A percentile compares a stretch with the other conserved stretches of the same genome.
Conservation (phyloP, 495 filamentous ascomycete genomes). For the Penicillium subrubescens region DNA sequence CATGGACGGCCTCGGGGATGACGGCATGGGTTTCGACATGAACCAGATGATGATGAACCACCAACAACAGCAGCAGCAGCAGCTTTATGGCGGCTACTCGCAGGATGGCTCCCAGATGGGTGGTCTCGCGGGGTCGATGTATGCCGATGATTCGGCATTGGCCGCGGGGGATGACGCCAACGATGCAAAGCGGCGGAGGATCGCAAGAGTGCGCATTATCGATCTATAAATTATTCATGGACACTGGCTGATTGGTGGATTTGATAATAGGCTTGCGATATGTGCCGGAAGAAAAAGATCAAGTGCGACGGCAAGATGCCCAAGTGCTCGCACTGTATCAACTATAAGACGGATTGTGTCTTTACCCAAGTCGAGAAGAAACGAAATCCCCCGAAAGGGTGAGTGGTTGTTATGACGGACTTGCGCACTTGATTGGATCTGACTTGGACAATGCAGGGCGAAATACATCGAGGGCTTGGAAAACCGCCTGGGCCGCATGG, state of each 20-base stretch:
- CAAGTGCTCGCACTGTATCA: constrained; percentile 92
- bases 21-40: constrained; percentile 47
- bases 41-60: constrained; percentile 54
- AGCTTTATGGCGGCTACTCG: constrained; percentile 67
- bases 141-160: constrained; percentile 55
- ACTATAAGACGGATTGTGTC: constrained; percentile 97
- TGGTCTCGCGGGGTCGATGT: constrained; percentile 60
- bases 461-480: constrained; percentile 99
- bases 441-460: constrained; percentile 55
- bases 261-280: constrained; percentile 80
- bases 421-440: neutral
- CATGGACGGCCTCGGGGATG: constrained; percentile 49
- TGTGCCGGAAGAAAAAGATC: constrained; percentile 99
- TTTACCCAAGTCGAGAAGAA: constrained; percentile 99
- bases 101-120: constrained; percentile 63
- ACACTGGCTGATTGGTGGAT: neutral
- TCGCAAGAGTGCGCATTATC: constrained; percentile 69
- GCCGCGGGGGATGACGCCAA: constrained; percentile 62
- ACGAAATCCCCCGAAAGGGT: constrained; percentile 96
- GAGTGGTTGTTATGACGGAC: constrained; percentile 26
- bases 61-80: constrained; percentile 62
- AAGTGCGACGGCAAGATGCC: constrained; percentile 98
- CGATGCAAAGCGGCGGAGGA: constrained; percentile 87
- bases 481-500: constrained; percentile 92
- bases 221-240: neutral